Evolutionary conservation across 2,329 filamentous ascomycete species (phyloP).

Genomic region (Chrysoporthe austroafricana): DNA sequence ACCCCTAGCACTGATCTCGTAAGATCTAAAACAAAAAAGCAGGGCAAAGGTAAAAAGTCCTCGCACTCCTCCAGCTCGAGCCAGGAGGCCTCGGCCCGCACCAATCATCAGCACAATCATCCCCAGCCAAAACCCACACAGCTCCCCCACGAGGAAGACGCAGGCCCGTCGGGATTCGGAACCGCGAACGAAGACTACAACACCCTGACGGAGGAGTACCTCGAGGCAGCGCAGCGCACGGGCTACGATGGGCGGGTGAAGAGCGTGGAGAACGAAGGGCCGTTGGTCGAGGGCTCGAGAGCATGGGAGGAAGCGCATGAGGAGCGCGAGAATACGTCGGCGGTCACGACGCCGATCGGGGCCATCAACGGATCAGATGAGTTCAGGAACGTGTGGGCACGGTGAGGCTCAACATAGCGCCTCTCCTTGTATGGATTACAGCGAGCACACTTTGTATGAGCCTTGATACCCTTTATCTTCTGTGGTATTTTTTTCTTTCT

Average conservation of each 20-base stretch:
- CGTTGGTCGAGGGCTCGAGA: constrained; percentile 26
- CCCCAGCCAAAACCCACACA: constrained; percentile 19
- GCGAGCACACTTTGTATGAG: constrained; percentile 16
- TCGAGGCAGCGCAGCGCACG: constrained; percentile 33
- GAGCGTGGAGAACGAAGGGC: constrained; percentile 28
- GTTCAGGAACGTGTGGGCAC: constrained; percentile 52
- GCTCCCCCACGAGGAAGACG: constrained; percentile 35
- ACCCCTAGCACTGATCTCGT: constrained; percentile 35
- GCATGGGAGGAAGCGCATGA: constrained; percentile 26
- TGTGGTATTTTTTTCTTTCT: constrained; percentile 4
- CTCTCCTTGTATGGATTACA: background rate
- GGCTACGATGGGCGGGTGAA: constrained; percentile 29
- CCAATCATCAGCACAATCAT: constrained; percentile 24
- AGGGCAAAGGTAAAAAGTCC: constrained; percentile 38
- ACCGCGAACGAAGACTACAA: constrained; percentile 29
- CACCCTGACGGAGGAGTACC: constrained; percentile 29
- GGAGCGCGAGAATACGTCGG: constrained; percentile 16
- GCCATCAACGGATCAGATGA: constrained; percentile 44
- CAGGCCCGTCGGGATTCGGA: constrained; percentile 34
- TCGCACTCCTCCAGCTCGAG: constrained; percentile 27
- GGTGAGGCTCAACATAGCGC: background rate
- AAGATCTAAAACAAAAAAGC: constrained; percentile 31
- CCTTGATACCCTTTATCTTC: constrained; percentile 22
- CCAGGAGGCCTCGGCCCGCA: background rate
- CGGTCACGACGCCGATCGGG: constrained; percentile 26